Evolutionary conservation across 768 basidiomycete genomes (phyloP).

Genomic region (Amanita molliuscula): DNA sequence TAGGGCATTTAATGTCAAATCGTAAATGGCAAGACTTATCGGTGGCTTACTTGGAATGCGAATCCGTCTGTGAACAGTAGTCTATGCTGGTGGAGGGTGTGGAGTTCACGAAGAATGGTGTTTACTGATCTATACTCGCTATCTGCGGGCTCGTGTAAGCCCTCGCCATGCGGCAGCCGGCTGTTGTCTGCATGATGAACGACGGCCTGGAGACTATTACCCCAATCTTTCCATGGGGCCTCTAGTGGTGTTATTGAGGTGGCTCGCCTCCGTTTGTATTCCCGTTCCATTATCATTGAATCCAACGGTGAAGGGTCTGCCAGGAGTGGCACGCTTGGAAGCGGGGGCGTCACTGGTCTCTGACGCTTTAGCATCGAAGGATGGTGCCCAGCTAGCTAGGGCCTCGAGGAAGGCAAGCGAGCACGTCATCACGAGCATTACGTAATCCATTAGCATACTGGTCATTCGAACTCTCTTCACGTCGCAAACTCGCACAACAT

Average conservation of each 20-base stretch:
- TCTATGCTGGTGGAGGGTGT: slow-evolving; percentile 58
- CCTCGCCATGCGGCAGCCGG: neutral
- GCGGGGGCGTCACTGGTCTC: slow-evolving; percentile 33
- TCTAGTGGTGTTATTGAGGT: slow-evolving; percentile 28
- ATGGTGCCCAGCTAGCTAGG: neutral
- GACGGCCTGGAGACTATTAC: neutral
- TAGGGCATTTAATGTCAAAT: neutral
- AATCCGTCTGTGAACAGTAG: slow-evolving; percentile 24
- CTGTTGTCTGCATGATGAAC: neutral
- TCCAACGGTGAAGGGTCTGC: slow-evolving; percentile 2
- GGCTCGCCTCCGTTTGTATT: slow-evolving; percentile 39
- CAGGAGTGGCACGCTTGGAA: slow-evolving; percentile 11
- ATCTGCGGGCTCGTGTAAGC: neutral
- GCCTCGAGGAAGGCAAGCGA: slow-evolving; percentile 19
- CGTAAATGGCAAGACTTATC: neutral
- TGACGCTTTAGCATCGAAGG: slow-evolving; percentile 45
- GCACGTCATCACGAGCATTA: slow-evolving; percentile 4
- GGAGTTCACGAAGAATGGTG: slow-evolving; percentile 57
- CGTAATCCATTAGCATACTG: neutral
- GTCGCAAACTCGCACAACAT: slow-evolving; percentile 11
- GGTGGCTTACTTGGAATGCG: slow-evolving; percentile 1
- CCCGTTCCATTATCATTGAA: slow-evolving; percentile 18
- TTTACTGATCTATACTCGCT: slow-evolving; percentile 52
- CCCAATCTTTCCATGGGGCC: slow-evolving; percentile 41
- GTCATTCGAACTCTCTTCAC: neutral